Evolutionary conservation across 345 rosid genomes (phyloP), one percentile per base, ranked within the genome.

Genomic region (Citrus cavaleriei): DNA sequence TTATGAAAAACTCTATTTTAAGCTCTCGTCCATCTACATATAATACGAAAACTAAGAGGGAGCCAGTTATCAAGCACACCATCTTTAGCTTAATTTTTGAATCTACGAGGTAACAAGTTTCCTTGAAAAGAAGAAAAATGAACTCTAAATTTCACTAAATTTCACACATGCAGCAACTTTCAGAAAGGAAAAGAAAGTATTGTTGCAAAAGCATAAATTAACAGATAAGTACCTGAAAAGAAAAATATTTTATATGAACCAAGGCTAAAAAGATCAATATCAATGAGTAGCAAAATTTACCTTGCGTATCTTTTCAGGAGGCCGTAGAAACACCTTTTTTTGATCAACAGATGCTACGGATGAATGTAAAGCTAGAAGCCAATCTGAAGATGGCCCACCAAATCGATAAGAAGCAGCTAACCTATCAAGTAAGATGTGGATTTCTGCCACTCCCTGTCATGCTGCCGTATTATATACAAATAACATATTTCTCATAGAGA

Each of bases 281-380:
- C 7, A 75, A 42, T 3, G 55, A 61, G 54, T 32, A 55, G 37
- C 65, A 70, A 83, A 78, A 72, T 82, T 78, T 73, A 93, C 98
- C 93, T 95, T 95, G 1, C 97, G 93, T 74, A 90, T 87, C 80
- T 86, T 86, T 63, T 78, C 86, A 79, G 95, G 97, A 79, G 98
- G 98, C 10, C 90, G 88, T 77, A 81, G 65, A 83, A 95, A 95
- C 83, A 88, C 94, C 79, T 85, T 93, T 83, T 87, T 93, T 79
- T 93, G 95, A 79, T 91, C 95, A 58, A 79, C 77, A 55, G 98
- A 85, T 73, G 95, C 89, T 75, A 93, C 73, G 60, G 97, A 91
- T 61, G 98, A 95, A 91, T 95, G 98, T 80, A 93, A 81, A 72
- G 98, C 97, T 79, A 93, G 90, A 80, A 93, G 85, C 98, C 98